Percentiles rank a stretch among this genome's conserved stretches.
These are phyloP conservation scores for Porcisia deanei DNA, from an alignment of 208 protist genomes.

Conservation along the genomic window DNA sequence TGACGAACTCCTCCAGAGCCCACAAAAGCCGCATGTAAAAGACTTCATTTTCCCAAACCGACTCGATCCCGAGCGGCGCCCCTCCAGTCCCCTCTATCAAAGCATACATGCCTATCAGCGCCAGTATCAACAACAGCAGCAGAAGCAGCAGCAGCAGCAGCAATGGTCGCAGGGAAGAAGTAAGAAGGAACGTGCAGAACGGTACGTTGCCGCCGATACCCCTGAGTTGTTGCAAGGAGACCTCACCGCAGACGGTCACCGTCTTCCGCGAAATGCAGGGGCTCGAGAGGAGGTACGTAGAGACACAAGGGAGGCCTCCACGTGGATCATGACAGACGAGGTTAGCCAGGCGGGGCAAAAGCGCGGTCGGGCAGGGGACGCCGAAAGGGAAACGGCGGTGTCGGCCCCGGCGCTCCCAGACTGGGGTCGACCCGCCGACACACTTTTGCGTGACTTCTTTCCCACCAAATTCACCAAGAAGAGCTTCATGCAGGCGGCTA, in stretches of 20 bases:
- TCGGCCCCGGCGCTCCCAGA: conserved; percentile 7
- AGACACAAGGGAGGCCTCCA: neutral
- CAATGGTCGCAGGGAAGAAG: conserved; percentile 11
- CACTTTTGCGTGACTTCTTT: conserved; percentile 53
- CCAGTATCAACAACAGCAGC: neutral
- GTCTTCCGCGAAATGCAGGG: neutral
- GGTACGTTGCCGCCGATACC: neutral
- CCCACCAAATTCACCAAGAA: conserved; percentile 46
- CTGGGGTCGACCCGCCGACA: conserved; percentile 37
- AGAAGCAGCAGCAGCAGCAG: conserved; percentile 8
- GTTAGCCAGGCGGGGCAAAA: neutral
- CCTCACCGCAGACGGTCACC: neutral
- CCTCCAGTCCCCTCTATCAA: conserved; percentile 27
- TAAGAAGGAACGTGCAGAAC: neutral
- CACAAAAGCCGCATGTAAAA: conserved; percentile 16
- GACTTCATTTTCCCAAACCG: conserved; percentile 31
- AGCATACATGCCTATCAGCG: conserved; percentile 38
- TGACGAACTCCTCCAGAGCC: conserved; percentile 2
- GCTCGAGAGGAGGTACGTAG: no score
- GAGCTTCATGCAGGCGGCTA: conserved; percentile 49
- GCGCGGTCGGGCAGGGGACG: neutral
- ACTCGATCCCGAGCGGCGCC: conserved; percentile 27
- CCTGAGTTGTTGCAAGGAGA: neutral
- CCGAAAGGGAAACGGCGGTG: neutral
- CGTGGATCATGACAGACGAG: neutral